These are phyloP conservation scores for Mucuna pruriens DNA, from an alignment of 306 rosid species.

Conservation along the genomic window DNA sequence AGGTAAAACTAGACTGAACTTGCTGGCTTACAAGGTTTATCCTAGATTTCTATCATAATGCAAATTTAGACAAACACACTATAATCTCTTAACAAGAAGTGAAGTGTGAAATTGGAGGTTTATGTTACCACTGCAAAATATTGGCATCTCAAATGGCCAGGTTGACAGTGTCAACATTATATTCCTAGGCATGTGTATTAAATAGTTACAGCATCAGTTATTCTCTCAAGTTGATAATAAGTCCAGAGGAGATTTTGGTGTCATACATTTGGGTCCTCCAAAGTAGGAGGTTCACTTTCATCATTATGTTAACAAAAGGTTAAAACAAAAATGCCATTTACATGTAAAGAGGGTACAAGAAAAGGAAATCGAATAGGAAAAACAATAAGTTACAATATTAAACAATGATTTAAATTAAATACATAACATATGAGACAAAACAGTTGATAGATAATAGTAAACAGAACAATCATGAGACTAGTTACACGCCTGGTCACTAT, in stretches of 20 bases:
- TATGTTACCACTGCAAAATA: background rate
- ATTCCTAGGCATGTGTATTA: background rate
- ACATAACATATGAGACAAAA: slow-evolving; percentile 3
- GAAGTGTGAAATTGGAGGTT: background rate
- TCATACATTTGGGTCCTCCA: background rate
- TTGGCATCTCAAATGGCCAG: background rate
- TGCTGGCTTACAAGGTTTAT: background rate
- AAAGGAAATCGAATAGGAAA: background rate
- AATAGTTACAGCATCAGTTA: background rate
- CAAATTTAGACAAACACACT: background rate
- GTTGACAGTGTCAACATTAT: background rate
- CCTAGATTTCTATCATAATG: background rate
- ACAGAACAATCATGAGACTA: background rate
- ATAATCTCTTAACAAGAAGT: slow-evolving; percentile 11
- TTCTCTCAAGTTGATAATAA: background rate
- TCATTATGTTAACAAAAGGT: background rate
- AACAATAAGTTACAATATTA: background rate
- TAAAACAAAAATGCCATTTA: background rate
- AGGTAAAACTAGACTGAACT: slow-evolving; percentile 24
- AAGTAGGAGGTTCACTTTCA: background rate
- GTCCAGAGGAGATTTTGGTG: background rate
- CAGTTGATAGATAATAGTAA: slow-evolving; percentile 5
- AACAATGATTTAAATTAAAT: background rate
- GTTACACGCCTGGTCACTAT: slow-evolving; percentile 64
- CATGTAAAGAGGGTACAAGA: background rate